phyloP scores from a whole-genome alignment of 176 grass and related monocot species.

The Ampelocalamus luodianensis region DNA sequence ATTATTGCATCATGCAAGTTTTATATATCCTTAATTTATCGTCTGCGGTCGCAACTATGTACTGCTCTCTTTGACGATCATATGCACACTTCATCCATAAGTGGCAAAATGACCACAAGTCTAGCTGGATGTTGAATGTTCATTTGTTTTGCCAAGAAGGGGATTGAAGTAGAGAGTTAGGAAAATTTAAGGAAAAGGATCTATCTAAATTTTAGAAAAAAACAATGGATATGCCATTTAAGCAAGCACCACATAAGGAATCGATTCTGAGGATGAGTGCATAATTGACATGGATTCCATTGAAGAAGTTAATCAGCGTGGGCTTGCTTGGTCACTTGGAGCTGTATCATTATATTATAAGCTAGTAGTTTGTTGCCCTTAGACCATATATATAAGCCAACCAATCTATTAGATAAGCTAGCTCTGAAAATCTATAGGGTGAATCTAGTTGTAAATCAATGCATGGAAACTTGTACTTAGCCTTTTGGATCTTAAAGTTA shows the following conservation, averaged over 20 bases:
- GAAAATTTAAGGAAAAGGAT: not conserved
- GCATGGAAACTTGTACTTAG: not conserved
- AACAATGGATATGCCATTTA: not conserved
- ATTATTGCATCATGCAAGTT: too few species aligned
- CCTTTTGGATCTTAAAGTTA: not conserved
- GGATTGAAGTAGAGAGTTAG: not conserved
- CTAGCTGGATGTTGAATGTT: not conserved
- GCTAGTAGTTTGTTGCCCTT: not conserved
- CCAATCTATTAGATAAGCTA: not conserved
- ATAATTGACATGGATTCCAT: conserved; percentile 46
- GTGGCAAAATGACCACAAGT: not conserved
- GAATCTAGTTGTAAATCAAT: not conserved
- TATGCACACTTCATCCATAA: not conserved
- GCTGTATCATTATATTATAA: conserved; percentile 28
- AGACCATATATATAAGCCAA: not conserved
- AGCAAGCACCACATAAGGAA: conserved; percentile 17
- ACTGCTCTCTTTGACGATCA: not conserved
- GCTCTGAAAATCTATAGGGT: not conserved
- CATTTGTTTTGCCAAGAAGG: not conserved
- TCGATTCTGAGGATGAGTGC: conserved; percentile 28
- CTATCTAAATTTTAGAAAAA: not conserved
- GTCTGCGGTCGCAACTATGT: not conserved
- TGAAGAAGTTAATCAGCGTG: conserved; percentile 18
- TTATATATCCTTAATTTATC: too few species aligned
- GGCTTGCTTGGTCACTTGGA: conserved; percentile 12